Percentiles rank a stretch among this genome's conserved stretches.
These are phyloP conservation scores for Cicer cuneatum DNA, from an alignment of 306 rosid species.

Conservation along the genomic window DNA sequence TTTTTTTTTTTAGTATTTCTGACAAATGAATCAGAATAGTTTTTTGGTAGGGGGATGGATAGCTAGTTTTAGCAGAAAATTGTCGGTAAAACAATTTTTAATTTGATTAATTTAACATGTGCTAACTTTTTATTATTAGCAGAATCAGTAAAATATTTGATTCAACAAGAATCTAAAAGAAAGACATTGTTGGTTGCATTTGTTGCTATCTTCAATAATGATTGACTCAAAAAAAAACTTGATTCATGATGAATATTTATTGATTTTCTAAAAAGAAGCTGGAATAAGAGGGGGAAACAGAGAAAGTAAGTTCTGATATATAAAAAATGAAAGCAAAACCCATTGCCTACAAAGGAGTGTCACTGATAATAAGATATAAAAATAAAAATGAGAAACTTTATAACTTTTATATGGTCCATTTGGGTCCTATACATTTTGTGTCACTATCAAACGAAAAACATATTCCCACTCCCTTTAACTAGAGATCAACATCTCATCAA, in stretches of 20 bases:
- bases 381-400: no score
- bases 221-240: no score
- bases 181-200: background rate
- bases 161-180: background rate
- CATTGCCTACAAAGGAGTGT: background rate
- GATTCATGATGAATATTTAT: no score
- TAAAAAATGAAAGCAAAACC: background rate
- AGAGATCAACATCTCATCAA: constrained; percentile 10
- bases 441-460: constrained; percentile 32
- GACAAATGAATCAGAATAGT: background rate
- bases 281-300: constrained; percentile 15
- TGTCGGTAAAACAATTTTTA: background rate
- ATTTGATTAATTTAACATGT: background rate
- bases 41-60: background rate
- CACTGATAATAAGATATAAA: no score
- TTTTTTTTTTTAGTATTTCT: background rate
- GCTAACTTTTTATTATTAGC: background rate
- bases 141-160: background rate
- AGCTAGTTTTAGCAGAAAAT: background rate
- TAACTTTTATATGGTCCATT: no score
- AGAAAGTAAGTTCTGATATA: background rate
- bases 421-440: background rate
- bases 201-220: no score
- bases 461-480: constrained; percentile 9
- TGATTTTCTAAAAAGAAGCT: background rate